These are phyloP conservation scores for Podochytrium sp. DNA, from an alignment of 192 early-diverging fungal species.

Conservation along the genomic window DNA sequence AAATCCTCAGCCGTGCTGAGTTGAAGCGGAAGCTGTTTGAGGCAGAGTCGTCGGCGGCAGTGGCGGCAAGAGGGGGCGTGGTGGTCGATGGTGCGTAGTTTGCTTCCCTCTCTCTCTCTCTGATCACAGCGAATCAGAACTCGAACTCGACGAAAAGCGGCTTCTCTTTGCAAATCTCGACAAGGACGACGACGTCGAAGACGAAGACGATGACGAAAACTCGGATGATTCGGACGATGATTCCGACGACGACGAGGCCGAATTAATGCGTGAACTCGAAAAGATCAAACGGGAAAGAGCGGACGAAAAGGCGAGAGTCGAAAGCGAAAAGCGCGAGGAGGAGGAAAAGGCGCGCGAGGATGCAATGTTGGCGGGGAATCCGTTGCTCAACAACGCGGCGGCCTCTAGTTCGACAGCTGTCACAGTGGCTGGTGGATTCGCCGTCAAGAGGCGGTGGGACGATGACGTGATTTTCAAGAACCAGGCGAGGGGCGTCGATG, in stretches of 20 bases:
- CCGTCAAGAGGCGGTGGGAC: slow-evolving; percentile 93
- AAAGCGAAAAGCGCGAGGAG: slow-evolving; percentile 68
- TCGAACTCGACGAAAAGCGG: slow-evolving; percentile 58
- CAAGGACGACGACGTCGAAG: slow-evolving; percentile 55
- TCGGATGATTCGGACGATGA: slow-evolving; percentile 61
- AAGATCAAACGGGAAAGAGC: slow-evolving; percentile 93
- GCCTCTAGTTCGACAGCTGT: slow-evolving; percentile 7
- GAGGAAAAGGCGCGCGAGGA: slow-evolving; percentile 63
- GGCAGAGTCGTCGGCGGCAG: slow-evolving; percentile 40
- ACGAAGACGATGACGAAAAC: slow-evolving; percentile 46
- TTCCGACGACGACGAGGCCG: slow-evolving; percentile 89
- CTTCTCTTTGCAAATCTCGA: slow-evolving; percentile 63
- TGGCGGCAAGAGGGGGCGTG: slow-evolving; percentile 13
- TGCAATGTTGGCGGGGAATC: slow-evolving; percentile 78
- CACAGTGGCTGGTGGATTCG: slow-evolving; percentile 60
- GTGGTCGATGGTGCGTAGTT: slow-evolving; percentile 21
- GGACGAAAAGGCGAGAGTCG: slow-evolving; percentile 84
- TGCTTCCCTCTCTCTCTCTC: neutral
- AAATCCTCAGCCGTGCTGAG: slow-evolving; percentile 29
- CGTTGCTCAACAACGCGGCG: slow-evolving; percentile 64
- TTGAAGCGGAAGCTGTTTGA: slow-evolving; percentile 43
- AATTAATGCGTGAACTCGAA: slow-evolving; percentile 69
- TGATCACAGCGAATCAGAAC: neutral
- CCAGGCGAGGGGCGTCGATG: slow-evolving; percentile 86
- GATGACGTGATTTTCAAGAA: slow-evolving; percentile 99